phyloP scores from a whole-genome alignment of 768 basidiomycete genomes.

The Boletus rubropictus region DNA sequence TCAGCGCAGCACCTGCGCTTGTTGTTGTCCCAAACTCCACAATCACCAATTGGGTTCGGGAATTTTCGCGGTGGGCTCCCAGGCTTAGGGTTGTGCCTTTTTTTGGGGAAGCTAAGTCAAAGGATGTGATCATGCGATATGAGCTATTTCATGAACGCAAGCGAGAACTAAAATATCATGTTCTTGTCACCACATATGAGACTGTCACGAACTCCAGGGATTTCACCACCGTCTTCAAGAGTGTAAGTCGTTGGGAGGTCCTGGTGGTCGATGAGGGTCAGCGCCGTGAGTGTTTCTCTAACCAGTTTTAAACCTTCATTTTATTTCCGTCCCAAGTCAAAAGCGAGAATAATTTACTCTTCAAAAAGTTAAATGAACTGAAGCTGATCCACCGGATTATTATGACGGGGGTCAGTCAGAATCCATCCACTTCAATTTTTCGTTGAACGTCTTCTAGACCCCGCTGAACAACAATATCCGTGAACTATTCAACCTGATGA shows the following conservation, averaged over 20 bases:
- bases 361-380: conserved; percentile 77
- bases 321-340: conserved; percentile 54
- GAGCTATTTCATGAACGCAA: conserved; percentile 65
- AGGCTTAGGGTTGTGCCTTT: conserved; percentile 74
- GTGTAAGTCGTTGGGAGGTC: conserved; percentile 87
- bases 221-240: conserved; percentile 70
- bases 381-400: conserved; percentile 75
- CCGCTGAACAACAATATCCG: conserved; percentile 96
- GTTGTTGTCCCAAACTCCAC: conserved; percentile 97
- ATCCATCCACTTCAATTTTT: neutral
- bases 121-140: conserved; percentile 74
- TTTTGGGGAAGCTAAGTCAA: conserved; percentile 72
- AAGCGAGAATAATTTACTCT: conserved; percentile 71
- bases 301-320: neutral
- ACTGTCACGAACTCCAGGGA: conserved; percentile 66
- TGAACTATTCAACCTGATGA: conserved; percentile 95
- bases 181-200: conserved; percentile 92
- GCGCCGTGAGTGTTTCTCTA: conserved; percentile 51
- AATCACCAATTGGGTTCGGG: conserved; percentile 91
- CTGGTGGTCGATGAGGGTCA: conserved; percentile 92
- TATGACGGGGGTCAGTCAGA: conserved; percentile 70
- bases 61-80: conserved; percentile 77
- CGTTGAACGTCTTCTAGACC: conserved; percentile 43
- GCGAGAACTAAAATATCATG: conserved; percentile 70
- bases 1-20: conserved; percentile 68